These are phyloP conservation scores for Sporisorium reilianum DNA, from an alignment of 1,284 basidiomycete species.

Conservation along the genomic window DNA sequence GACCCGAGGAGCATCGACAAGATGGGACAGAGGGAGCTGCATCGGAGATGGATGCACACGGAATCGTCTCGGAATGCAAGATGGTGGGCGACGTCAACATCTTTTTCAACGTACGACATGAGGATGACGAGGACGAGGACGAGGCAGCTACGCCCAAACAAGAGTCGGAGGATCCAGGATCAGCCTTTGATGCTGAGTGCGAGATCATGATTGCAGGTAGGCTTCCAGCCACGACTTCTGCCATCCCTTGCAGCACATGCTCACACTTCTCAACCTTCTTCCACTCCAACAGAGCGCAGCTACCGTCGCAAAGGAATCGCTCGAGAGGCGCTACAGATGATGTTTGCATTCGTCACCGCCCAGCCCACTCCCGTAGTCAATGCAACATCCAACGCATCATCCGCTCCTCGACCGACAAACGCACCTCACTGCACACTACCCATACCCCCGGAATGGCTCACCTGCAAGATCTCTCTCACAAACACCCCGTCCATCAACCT, in stretches of 20 bases:
- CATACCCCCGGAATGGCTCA: constrained; percentile 37
- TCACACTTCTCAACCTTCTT: not conserved
- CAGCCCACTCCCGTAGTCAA: constrained; percentile 19
- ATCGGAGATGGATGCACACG: constrained; percentile 13
- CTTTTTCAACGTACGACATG: constrained; percentile 74
- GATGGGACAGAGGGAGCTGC: constrained; percentile 4
- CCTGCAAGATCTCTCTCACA: constrained; percentile 52
- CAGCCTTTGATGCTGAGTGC: constrained; percentile 75
- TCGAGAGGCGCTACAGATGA: constrained; percentile 64
- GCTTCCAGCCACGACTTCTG: constrained; percentile 38
- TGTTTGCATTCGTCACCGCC: constrained; percentile 70
- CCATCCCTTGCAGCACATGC: not conserved
- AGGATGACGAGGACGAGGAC: constrained; percentile 67
- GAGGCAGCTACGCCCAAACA: not conserved
- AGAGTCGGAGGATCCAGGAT: too few relatives aligned
- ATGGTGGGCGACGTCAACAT: constrained; percentile 96
- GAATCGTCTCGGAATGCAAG: constrained; percentile 57
- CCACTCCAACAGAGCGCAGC: constrained; percentile 73
- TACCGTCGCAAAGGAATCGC: constrained; percentile 75
- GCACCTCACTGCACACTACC: constrained; percentile 35
- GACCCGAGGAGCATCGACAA: not conserved
- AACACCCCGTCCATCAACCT: constrained; percentile 52
- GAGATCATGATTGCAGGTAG: constrained; percentile 86
- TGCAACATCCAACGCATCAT: not conserved
- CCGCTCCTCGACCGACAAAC: not conserved